Percentiles rank a stretch among this genome's conserved stretches.
Conservation (phyloP, 129 eudicot genomes). For the Chrysanthemum seticuspe region DNA sequence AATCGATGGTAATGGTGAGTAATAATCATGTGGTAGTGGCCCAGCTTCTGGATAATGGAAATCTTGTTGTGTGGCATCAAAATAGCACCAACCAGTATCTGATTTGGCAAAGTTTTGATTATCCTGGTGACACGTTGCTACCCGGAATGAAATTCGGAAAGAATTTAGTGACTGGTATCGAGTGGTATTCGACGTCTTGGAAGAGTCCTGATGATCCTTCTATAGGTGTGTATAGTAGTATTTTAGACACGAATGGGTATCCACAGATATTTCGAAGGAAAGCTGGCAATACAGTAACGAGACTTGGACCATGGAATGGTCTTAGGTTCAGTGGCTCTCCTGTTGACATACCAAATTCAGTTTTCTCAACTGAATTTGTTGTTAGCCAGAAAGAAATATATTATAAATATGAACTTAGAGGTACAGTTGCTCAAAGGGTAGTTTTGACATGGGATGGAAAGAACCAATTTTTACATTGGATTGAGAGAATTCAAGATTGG, state of each 20-base stretch:
- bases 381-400: slow-evolving; percentile 14
- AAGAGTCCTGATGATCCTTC: slow-evolving; percentile 41
- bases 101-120: slow-evolving; percentile 41
- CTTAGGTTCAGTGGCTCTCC: slow-evolving; percentile 10
- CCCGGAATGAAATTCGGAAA: slow-evolving; percentile 33
- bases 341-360: not conserved
- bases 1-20: not conserved
- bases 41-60: slow-evolving; percentile 27
- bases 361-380: slow-evolving; percentile 11
- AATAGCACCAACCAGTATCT: not conserved
- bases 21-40: slow-evolving; percentile 4
- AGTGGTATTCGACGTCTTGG: slow-evolving; percentile 27
- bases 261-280: slow-evolving; percentile 22
- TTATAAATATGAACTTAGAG: slow-evolving; percentile 1
- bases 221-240: slow-evolving; percentile 13
- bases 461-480: slow-evolving; percentile 18
- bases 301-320: slow-evolving; percentile 45
- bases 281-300: not conserved
- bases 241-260: slow-evolving; percentile 22
- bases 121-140: slow-evolving; percentile 21
- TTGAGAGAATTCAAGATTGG: slow-evolving; percentile 20
- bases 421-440: slow-evolving; percentile 9
- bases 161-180: slow-evolving; percentile 25
- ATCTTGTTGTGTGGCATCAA: slow-evolving; percentile 16
- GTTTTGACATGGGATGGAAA: slow-evolving; percentile 22